Conservation (phyloP, 2,329 filamentous ascomycete species). For the Exophiala mesophila region DNA sequence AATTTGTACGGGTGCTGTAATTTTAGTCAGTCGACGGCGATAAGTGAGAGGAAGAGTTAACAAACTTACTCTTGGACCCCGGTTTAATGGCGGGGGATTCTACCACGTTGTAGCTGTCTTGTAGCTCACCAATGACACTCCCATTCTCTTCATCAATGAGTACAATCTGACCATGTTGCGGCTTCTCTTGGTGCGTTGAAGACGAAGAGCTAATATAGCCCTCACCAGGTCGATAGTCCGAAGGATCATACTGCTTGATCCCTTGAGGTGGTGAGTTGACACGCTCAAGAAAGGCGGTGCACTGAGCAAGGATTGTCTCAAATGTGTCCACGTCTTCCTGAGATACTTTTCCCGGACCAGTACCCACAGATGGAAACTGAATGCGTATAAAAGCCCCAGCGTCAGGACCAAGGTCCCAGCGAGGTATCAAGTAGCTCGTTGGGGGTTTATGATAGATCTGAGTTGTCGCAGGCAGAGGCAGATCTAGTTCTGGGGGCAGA, state of each 20-base stretch:
- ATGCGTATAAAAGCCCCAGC: conserved; percentile 88
- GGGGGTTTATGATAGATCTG: conserved; percentile 97
- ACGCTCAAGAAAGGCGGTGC: conserved; percentile 88
- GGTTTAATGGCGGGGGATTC: conserved; percentile 71
- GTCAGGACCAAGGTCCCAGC: conserved; percentile 87
- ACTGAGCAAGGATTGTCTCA: conserved; percentile 96
- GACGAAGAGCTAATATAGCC: conserved; percentile 56
- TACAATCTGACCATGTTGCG: conserved; percentile 71
- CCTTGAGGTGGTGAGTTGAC: conserved; percentile 55
- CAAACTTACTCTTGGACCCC: conserved; percentile 77
- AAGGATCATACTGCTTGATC: conserved; percentile 66
- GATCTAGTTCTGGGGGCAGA: conserved; percentile 86
- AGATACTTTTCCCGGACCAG: conserved; percentile 57
- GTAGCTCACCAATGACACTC: conserved; percentile 86
- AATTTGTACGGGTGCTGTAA: conserved; percentile 45
- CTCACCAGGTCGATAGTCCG: conserved; percentile 72
- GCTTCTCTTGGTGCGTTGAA: conserved; percentile 29
- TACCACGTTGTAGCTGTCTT: conserved; percentile 72
- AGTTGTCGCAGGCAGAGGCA: conserved; percentile 88
- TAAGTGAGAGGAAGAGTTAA: conserved; percentile 1
- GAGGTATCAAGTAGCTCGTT: conserved; percentile 85
- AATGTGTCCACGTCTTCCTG: conserved; percentile 96
- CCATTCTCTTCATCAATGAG: conserved; percentile 94
- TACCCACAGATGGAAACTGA: conserved; percentile 74
- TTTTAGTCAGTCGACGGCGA: conserved; percentile 19